Evolutionary conservation across 257 asterid genomes (phyloP).

Genomic region (Salvia rosmarinus): DNA sequence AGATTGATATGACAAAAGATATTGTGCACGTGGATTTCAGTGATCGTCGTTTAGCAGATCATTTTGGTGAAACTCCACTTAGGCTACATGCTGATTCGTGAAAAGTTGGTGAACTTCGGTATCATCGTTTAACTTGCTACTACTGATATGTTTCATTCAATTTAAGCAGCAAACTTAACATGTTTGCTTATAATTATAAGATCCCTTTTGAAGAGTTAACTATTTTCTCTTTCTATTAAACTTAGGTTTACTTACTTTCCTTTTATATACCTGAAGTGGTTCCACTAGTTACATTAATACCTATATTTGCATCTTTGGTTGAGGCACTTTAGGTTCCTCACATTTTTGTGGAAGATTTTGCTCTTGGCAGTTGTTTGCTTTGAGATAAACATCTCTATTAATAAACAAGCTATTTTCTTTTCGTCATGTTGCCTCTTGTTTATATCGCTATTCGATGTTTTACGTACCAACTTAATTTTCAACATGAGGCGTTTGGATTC

Average conservation of each 20-base stretch:
- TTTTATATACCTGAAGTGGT: background rate
- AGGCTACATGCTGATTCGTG: constrained; percentile 71
- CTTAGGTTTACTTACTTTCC: background rate
- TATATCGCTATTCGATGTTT: background rate
- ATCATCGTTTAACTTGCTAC: background rate
- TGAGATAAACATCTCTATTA: background rate
- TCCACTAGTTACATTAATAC: background rate
- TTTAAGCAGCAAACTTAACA: too few species aligned
- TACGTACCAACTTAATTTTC: background rate
- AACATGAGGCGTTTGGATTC: background rate
- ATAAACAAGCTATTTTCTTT: background rate
- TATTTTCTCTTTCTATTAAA: background rate
- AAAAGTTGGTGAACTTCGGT: constrained; percentile 73
- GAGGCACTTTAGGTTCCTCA: background rate
- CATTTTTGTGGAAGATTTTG: background rate
- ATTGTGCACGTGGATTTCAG: constrained; percentile 57
- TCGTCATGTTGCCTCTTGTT: background rate
- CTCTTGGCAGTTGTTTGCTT: background rate
- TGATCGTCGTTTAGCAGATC: constrained; percentile 99
- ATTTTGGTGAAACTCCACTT: constrained; percentile 99
- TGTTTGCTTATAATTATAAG: background rate
- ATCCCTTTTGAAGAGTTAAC: background rate
- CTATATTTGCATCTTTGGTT: background rate
- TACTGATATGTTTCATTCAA: too few species aligned
- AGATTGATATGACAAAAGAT: constrained; percentile 33